Base-by-base conservation (phyloP, 306 rosid species). In the Acacia acuminata region DNA sequence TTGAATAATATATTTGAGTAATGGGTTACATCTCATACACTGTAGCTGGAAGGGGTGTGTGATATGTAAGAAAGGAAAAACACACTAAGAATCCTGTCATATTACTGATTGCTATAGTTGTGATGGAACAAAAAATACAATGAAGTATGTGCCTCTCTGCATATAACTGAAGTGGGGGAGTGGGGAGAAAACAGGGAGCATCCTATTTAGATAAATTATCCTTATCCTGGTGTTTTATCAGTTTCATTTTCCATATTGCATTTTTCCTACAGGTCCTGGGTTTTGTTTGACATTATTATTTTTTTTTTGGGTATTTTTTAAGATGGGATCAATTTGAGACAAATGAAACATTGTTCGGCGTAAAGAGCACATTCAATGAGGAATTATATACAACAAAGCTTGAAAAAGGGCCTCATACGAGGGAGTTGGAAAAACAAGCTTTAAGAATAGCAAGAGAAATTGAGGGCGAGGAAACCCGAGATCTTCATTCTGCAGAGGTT, bases 241-340 rank as follows among this genome's bases (percentile, higher is more conserved):
- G 68, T 67, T 55, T 64, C 32, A 42, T 22, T 72, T 75, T 71
- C 12, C 66, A 30, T 44, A n/a, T 75, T 83, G 71, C 65, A 71
- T 20, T 44, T 63, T 82, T 47, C 76, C 64, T 74, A 44, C 17
- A 2, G 43, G 43, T 25, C 56, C 48, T 72, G 70, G 27, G 72
- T 76, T 56, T 86, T 77, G 67, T 47, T 69, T 77, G 78, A 48
- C 51, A 8, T 58, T 34, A 32, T n/a, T 51, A 30, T 17, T 40
- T 14, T 34, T 36, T 27, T 84, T 51, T 75, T 48, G 3, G 44
- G 13, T 24, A 14, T 53, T 25, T 82, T 86, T 81, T 8, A 76
- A 94, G 99, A 47, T 96, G 99, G 99, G 88, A 96, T 85, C 99
- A 96, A 72, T 96, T 96, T 89, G 90, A 90, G 88, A 92, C 94